phyloP scores from a whole-genome alignment of 169 alveolate species.

The Cryptosporidium baileyi region DNA sequence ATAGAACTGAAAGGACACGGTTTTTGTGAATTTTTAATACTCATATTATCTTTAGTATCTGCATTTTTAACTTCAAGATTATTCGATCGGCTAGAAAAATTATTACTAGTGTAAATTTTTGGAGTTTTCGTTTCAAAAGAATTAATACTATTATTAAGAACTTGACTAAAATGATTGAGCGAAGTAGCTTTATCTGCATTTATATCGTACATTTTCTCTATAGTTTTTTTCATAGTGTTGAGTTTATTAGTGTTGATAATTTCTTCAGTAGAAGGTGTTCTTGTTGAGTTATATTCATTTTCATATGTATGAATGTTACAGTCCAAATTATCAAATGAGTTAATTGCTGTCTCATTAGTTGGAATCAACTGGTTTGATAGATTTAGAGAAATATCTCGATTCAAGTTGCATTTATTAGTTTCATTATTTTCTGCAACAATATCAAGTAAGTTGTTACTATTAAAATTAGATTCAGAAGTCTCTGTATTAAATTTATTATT shows the following conservation, averaged over 20 bases:
- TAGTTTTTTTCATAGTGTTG: conserved; percentile 2
- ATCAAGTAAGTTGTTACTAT: neutral
- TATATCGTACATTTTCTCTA: conserved; percentile 6
- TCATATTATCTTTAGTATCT: neutral
- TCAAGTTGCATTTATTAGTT: neutral
- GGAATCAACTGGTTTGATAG: neutral
- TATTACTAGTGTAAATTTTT: neutral
- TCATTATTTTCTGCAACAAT: neutral
- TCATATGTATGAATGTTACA: neutral
- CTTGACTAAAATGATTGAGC: neutral
- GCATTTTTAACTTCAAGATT: neutral
- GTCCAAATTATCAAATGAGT: neutral
- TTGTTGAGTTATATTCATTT: neutral
- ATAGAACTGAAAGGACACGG: conserved; percentile 65
- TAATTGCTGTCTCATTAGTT: neutral
- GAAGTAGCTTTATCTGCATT: neutral
- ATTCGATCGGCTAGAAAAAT: neutral
- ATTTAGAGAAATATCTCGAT: no score
- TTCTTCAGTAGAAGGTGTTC: neutral
- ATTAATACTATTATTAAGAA: neutral
- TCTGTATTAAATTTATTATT: neutral
- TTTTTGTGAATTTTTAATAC: neutral
- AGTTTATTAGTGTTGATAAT: neutral
- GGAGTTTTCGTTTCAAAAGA: neutral
- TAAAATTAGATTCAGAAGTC: neutral